Percentiles rank a stretch among this genome's conserved stretches.
Conservation (phyloP, 192 early-diverging fungal genomes). For the Rhizophagus sp. region DNA sequence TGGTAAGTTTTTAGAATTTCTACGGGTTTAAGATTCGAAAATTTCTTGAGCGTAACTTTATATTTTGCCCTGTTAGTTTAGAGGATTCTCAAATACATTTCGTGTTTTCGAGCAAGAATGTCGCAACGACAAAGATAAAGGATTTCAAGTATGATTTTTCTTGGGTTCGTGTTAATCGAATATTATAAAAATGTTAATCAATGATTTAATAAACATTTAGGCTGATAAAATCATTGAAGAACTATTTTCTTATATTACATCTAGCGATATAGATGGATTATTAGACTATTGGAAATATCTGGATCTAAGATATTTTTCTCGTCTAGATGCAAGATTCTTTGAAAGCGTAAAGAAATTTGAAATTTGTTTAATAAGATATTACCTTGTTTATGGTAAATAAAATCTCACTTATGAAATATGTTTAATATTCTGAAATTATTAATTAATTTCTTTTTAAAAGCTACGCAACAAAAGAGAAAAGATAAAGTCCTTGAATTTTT, state of each 20-base stretch:
- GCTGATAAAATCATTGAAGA: slow-evolving; percentile 68
- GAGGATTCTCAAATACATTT: slow-evolving; percentile 62
- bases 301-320: slow-evolving; percentile 63
- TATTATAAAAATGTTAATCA: background rate
- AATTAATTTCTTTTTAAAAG: slow-evolving; percentile 33
- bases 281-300: slow-evolving; percentile 64
- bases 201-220: slow-evolving; percentile 34
- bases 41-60: background rate
- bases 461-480: slow-evolving; percentile 55
- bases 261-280: slow-evolving; percentile 52
- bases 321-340: slow-evolving; percentile 58
- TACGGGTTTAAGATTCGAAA: background rate
- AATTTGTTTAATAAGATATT: slow-evolving; percentile 58
- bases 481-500: slow-evolving; percentile 64
- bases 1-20: slow-evolving; percentile 42
- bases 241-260: slow-evolving; percentile 45
- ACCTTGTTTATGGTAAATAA: slow-evolving; percentile 57
- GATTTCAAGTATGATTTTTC: slow-evolving; percentile 50
- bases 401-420: background rate
- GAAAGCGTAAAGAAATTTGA: slow-evolving; percentile 62
- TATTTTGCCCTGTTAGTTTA: slow-evolving; percentile 44
- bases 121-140: slow-evolving; percentile 57
- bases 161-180: background rate
- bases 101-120: slow-evolving; percentile 58
- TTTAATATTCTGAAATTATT: background rate